Evolutionary conservation across 345 rosid species (phyloP).

Genomic region (Eutrema japonicum): DNA sequence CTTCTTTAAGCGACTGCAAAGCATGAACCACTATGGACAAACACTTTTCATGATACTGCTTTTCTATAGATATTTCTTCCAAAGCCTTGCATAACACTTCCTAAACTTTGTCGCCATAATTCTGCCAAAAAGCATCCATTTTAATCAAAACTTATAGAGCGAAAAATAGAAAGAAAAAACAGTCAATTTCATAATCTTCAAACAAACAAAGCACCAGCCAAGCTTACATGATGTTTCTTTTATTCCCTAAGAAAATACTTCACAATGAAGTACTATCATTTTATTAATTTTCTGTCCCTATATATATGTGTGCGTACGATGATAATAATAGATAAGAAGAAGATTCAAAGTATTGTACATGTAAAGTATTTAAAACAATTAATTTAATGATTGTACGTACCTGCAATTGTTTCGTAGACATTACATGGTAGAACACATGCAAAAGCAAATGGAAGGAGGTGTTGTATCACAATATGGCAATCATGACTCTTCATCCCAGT

Average conservation of each 20-base stretch:
- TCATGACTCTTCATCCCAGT: too few species aligned
- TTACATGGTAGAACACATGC: too few species aligned
- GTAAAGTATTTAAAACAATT: too few species aligned
- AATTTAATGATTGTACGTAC: too few species aligned
- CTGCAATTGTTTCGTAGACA: too few species aligned
- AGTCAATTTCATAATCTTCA: not conserved
- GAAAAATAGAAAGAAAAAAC: not conserved
- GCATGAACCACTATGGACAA: slow-evolving; percentile 63
- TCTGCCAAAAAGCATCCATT: slow-evolving; percentile 38
- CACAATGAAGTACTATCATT: too few species aligned
- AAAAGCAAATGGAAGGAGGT: too few species aligned
- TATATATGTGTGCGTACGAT: too few species aligned
- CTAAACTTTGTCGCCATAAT: slow-evolving; percentile 59
- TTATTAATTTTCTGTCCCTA: too few species aligned
- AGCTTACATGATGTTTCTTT: slow-evolving; percentile 48
- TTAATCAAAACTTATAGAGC: slow-evolving; percentile 18
- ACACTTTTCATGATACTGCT: slow-evolving; percentile 76
- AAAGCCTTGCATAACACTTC: slow-evolving; percentile 67
- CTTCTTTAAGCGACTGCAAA: slow-evolving; percentile 55
- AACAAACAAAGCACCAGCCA: not conserved
- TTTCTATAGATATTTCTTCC: slow-evolving; percentile 61
- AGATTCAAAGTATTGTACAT: too few species aligned
- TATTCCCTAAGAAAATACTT: not conserved
- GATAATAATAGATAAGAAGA: too few species aligned
- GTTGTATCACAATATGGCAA: too few species aligned